Evolutionary conservation across 1,139 yeast species (phyloP).

Genomic region (Sugiyamaella neomexicana): DNA sequence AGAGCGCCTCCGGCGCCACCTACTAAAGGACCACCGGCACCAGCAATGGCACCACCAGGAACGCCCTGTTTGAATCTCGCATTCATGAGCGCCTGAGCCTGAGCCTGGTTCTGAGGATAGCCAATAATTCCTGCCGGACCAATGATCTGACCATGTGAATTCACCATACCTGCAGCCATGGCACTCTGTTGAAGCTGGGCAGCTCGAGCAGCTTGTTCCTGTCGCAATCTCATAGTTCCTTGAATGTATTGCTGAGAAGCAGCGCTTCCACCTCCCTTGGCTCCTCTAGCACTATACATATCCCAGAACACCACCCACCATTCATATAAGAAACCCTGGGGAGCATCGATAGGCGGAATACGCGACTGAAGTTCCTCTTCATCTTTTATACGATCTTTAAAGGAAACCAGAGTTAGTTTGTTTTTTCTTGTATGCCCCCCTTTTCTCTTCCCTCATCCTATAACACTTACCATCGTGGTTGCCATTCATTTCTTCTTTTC

Average conservation of each 20-base stretch:
- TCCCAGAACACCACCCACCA: constrained; percentile 99
- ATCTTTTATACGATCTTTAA: constrained; percentile 16
- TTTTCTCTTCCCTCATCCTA: background rate
- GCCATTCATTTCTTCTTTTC: constrained; percentile 56
- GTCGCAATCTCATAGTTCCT: constrained; percentile 53
- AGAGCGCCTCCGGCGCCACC: constrained; percentile 19
- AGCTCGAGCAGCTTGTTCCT: constrained; percentile 45
- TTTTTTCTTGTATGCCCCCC: too few species aligned
- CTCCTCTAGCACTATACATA: constrained; percentile 77
- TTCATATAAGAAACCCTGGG: constrained; percentile 82
- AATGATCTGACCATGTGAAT: constrained; percentile 30
- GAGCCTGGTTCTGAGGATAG: constrained; percentile 26
- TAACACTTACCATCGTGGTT: constrained; percentile 18
- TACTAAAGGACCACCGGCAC: constrained; percentile 18
- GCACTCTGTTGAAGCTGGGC: constrained; percentile 39
- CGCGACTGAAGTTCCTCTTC: constrained; percentile 30
- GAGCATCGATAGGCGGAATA: constrained; percentile 53
- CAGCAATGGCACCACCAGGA: constrained; percentile 21
- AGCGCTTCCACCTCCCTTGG: constrained; percentile 55
- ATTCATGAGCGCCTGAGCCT: constrained; percentile 24
- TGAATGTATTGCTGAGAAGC: constrained; percentile 73
- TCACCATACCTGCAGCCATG: constrained; percentile 26
- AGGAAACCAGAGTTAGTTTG: background rate
- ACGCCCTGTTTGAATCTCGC: constrained; percentile 17
- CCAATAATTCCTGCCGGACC: constrained; percentile 26